Evolutionary conservation across 331 rosid species (phyloP).

Genomic region (Rosa hybrid): DNA sequence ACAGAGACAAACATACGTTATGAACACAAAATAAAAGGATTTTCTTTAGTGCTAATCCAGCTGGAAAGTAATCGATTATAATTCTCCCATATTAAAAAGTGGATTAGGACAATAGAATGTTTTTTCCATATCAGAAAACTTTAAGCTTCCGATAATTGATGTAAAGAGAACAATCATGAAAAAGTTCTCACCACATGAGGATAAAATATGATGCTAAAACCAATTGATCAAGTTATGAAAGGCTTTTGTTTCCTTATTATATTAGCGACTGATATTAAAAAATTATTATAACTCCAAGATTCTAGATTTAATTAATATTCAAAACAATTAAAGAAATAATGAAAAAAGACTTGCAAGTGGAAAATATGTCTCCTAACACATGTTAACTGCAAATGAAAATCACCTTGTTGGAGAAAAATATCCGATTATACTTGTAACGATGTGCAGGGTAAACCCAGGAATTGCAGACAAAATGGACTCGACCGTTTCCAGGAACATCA

Average conservation of each 20-base stretch:
- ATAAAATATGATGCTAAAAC: conserved; percentile 2
- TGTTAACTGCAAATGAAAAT: background rate
- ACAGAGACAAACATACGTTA: no score
- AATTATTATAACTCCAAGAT: no score
- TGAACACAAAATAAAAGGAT: background rate
- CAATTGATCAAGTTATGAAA: conserved; percentile 3
- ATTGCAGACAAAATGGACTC: conserved; percentile 69
- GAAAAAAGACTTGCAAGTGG: background rate
- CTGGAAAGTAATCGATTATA: background rate
- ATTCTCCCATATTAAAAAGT: background rate
- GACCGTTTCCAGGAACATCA: conserved; percentile 64
- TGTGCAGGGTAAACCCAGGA: conserved; percentile 93
- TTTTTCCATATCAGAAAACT: background rate
- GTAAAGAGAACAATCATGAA: background rate
- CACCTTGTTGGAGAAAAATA: conserved; percentile 87
- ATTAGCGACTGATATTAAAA: background rate
- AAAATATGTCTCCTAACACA: background rate
- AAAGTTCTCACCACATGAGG: background rate
- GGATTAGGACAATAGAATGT: background rate
- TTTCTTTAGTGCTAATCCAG: conserved; percentile 13
- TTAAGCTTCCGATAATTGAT: background rate
- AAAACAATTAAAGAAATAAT: background rate
- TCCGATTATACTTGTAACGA: conserved; percentile 61
- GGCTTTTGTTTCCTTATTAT: background rate
- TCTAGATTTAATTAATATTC: background rate